These are phyloP conservation scores for Nitzschia palea DNA, from an alignment of 108 stramenopile genomes.

Conservation along the genomic window DNA sequence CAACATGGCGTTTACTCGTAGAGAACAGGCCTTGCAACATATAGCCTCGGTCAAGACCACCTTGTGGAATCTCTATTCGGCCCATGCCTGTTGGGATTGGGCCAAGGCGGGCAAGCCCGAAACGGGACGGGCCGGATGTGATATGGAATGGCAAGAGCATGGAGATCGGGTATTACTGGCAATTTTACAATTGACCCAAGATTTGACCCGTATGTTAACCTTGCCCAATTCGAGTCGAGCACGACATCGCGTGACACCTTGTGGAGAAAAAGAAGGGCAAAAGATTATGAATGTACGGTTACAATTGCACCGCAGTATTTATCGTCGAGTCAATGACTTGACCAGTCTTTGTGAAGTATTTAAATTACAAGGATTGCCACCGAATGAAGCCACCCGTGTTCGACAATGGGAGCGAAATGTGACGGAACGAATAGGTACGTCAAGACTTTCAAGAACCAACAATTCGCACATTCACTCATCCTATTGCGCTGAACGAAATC, in stretches of 20 bases:
- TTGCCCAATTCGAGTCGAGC: slow-evolving; percentile 54
- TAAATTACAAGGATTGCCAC: slow-evolving; percentile 60
- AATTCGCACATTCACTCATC: no score
- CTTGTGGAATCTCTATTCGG: slow-evolving; percentile 46
- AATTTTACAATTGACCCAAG: slow-evolving; percentile 49
- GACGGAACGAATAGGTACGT: slow-evolving; percentile 25
- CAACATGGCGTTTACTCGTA: slow-evolving; percentile 57
- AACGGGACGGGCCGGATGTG: slow-evolving; percentile 22
- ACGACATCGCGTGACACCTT: slow-evolving; percentile 50
- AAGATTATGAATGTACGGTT: slow-evolving; percentile 41
- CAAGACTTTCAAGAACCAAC: no score
- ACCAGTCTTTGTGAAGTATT: slow-evolving; percentile 47
- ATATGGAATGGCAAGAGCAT: slow-evolving; percentile 60
- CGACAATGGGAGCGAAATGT: slow-evolving; percentile 66
- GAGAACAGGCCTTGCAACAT: slow-evolving; percentile 58
- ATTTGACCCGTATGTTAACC: slow-evolving; percentile 59
- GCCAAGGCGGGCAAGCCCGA: slow-evolving; percentile 30
- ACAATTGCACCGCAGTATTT: slow-evolving; percentile 46
- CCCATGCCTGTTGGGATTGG: slow-evolving; percentile 79
- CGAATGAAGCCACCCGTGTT: slow-evolving; percentile 72
- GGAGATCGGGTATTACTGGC: slow-evolving; percentile 45
- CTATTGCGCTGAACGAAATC: no score
- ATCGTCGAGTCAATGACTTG: slow-evolving; percentile 35
- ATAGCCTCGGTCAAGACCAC: slow-evolving; percentile 40
- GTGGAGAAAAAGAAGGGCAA: slow-evolving; percentile 48